Evolutionary conservation across 768 basidiomycete species (phyloP).

Genomic region (Serendipita vermifera): DNA sequence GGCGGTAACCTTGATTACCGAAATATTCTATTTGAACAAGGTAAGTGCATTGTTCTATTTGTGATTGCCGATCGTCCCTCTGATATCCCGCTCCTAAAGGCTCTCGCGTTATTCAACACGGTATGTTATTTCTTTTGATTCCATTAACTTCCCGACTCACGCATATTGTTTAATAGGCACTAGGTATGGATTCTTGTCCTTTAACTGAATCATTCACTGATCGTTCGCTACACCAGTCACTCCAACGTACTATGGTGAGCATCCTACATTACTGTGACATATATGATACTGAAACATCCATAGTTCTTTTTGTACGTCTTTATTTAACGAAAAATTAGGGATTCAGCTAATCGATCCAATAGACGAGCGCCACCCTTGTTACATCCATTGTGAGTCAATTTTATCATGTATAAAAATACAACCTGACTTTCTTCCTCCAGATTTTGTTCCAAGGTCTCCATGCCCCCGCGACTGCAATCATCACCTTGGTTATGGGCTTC

Average conservation of each 20-base stretch:
- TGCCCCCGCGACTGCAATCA: slow-evolving; percentile 60
- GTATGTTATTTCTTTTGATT: slow-evolving; percentile 27
- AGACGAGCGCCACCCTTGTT: slow-evolving; percentile 74
- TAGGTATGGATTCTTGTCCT: background rate
- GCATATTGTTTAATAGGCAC: slow-evolving; percentile 2
- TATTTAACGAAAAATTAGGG: background rate
- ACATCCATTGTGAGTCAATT: slow-evolving; percentile 54
- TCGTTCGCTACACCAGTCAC: slow-evolving; percentile 40
- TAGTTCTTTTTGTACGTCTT: slow-evolving; percentile 5
- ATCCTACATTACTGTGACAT: background rate
- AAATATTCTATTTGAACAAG: slow-evolving; percentile 91
- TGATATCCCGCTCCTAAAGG: background rate
- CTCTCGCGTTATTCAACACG: slow-evolving; percentile 27
- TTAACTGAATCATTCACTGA: too few species aligned
- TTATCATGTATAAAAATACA: background rate
- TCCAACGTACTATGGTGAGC: slow-evolving; percentile 68
- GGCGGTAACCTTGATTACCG: slow-evolving; percentile 66
- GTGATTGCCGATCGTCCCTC: background rate
- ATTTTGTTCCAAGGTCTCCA: slow-evolving; percentile 84
- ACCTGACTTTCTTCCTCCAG: slow-evolving; percentile 24
- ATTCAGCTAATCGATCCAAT: slow-evolving; percentile 24
- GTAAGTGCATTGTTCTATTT: slow-evolving; percentile 91
- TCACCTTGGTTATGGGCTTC: slow-evolving; percentile 89
- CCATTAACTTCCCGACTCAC: background rate
- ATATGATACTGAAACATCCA: background rate